Percentiles rank a stretch among this genome's conserved stretches.
Evolutionary conservation across 768 basidiomycete species (phyloP).

Genomic region (Coprinopsis sp.): DNA sequence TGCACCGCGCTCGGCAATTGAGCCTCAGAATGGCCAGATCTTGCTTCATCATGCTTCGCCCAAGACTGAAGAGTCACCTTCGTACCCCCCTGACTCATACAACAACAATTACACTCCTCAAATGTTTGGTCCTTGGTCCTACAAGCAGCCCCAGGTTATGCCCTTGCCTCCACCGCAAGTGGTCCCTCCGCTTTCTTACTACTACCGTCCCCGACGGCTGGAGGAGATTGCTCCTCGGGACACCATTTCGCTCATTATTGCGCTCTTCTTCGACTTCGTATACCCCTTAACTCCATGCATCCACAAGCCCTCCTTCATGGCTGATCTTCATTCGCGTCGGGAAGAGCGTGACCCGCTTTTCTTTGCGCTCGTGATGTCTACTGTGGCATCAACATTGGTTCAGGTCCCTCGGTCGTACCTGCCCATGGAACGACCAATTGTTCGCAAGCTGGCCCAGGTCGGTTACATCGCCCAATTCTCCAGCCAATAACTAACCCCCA

Average conservation of each 20-base stretch:
- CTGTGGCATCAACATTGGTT: conserved; percentile 81
- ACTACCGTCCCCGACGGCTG: conserved; percentile 70
- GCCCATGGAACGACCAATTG: conserved; percentile 79
- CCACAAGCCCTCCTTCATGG: conserved; percentile 89
- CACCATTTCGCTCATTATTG: conserved; percentile 75
- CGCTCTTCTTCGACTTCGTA: conserved; percentile 91
- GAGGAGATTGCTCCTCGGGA: conserved; percentile 81
- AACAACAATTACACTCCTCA: conserved; percentile 58
- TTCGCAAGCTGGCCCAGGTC: conserved; percentile 72
- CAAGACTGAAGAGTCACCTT: conserved; percentile 41
- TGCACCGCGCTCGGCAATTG: conserved; percentile 34
- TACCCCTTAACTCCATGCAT: conserved; percentile 88
- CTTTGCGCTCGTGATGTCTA: conserved; percentile 87
- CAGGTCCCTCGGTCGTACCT: conserved; percentile 87
- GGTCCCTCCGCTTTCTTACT: conserved; percentile 64
- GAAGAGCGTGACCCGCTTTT: conserved; percentile 89
- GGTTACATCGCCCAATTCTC: conserved; percentile 6
- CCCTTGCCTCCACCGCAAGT: conserved; percentile 40
- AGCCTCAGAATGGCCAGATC: conserved; percentile 23
- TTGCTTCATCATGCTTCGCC: conserved; percentile 32
- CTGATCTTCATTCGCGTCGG: conserved; percentile 72
- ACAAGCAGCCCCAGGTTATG: conserved; percentile 47
- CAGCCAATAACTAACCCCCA: conserved; percentile 4
- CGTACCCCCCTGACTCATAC: conserved; percentile 45
- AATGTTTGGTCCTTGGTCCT: conserved; percentile 59